These are phyloP conservation scores for Pseudotulostoma volvatum DNA, from an alignment of 495 filamentous ascomycete species.

Conservation along the genomic window DNA sequence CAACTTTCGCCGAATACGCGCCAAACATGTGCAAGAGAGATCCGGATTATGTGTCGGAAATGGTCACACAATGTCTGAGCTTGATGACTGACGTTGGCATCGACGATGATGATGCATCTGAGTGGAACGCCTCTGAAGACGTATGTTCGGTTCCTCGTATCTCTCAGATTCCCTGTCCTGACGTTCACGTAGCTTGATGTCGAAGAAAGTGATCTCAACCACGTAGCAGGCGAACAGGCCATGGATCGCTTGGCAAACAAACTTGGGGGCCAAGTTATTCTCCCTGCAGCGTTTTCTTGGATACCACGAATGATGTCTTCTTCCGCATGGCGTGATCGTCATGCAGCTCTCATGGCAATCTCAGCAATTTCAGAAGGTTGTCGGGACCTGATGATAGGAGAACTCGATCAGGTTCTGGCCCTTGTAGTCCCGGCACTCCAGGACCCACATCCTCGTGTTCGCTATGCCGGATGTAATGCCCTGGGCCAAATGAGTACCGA, in stretches of 20 bases:
- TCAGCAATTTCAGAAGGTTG: conserved; percentile 98
- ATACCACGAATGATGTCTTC: conserved; percentile 96
- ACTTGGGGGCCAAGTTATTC: conserved; percentile 70
- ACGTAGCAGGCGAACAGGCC: conserved; percentile 95
- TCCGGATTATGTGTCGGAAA: conserved; percentile 71
- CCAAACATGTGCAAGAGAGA: conserved; percentile 92
- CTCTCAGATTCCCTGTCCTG: too few species aligned
- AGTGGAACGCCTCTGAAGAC: conserved; percentile 91
- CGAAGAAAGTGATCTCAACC: conserved; percentile 93
- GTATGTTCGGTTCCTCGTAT: too few species aligned
- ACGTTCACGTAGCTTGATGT: conserved; percentile 74
- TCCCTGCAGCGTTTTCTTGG: conserved; percentile 92
- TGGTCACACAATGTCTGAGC: conserved; percentile 97
- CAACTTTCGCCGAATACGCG: conserved; percentile 90
- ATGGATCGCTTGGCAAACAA: conserved; percentile 98
- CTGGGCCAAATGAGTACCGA: conserved; percentile 99
- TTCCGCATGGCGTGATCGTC: conserved; percentile 83
- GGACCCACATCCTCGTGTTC: conserved; percentile 82
- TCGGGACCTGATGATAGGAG: conserved; percentile 84
- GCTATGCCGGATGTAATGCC: conserved; percentile 98
- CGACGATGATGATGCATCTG: conserved; percentile 86
- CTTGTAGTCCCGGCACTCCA: conserved; percentile 85
- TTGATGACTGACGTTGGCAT: conserved; percentile 97
- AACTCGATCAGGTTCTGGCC: conserved; percentile 83
- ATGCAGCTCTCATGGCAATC: conserved; percentile 97